Conservation (phyloP, 129 eudicot species). For the Lactuca sativa region DNA sequence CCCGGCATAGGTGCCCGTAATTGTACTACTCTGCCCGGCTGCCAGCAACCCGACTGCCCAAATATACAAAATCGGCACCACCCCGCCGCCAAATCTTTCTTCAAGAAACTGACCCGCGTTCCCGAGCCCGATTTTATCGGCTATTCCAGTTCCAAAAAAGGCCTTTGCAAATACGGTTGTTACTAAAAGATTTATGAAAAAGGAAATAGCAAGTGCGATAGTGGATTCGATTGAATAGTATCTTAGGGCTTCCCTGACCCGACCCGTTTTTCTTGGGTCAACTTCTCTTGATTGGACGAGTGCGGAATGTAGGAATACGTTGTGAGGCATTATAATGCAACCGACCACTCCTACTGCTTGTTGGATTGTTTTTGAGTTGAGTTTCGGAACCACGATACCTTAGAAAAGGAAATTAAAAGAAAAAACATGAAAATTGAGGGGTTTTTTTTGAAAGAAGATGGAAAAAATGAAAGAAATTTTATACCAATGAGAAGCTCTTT, state of each 20-base stretch:
- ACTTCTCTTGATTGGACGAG: constrained; percentile 90
- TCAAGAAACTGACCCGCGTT: constrained; percentile 85
- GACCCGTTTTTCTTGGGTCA: constrained; percentile 63
- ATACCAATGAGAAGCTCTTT: constrained; percentile 78
- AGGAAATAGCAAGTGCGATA: constrained; percentile 66
- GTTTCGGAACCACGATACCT: constrained; percentile 87
- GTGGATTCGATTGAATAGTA: constrained; percentile 90
- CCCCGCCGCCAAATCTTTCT: constrained; percentile 83
- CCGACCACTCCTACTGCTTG: constrained; percentile 97
- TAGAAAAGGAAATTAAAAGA: constrained; percentile 13
- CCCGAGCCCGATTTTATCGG: constrained; percentile 71
- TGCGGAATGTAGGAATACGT: constrained; percentile 92
- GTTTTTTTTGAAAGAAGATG: not conserved
- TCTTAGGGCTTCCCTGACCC: constrained; percentile 78
- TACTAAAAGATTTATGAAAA: constrained; percentile 74
- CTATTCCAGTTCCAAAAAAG: constrained; percentile 76
- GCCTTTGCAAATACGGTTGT: constrained; percentile 94
- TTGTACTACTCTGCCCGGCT: constrained; percentile 98
- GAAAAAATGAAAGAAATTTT: not conserved
- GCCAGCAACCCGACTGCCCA: constrained; percentile 95
- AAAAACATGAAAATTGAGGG: not conserved
- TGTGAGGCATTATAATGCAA: constrained; percentile 94
- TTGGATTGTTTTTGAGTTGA: constrained; percentile 75
- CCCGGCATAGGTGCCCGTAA: constrained; percentile 94
- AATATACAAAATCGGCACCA: constrained; percentile 80